Base-by-base conservation (phyloP, 192 early-diverging fungal species). In the Dispira simplex region DNA sequence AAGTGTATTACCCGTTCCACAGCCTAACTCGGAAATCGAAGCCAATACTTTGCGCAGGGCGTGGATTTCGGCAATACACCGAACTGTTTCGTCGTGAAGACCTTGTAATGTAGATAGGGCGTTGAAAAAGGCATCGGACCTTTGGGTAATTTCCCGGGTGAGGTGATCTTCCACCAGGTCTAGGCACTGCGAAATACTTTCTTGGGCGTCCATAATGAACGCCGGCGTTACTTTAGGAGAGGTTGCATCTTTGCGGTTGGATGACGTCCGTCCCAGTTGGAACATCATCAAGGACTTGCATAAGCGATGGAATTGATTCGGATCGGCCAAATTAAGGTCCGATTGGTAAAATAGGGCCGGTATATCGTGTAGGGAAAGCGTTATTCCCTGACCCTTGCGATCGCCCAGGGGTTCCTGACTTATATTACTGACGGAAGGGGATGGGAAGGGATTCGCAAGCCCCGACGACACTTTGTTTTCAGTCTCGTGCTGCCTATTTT, bases 111-210 rank as follows among this genome's bases (percentile, higher is more conserved):
- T 97, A 9, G 87, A 85, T 11, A 99, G 74, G 0, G 97, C 95
- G 32, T 88, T 85, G 70, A 99, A 99, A 67, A 99, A 99, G 0
- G 95, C 93, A 11, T 86, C 82, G n/a, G 92, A 94, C 25, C 95
- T 75, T 23, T 84, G 81, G 43, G 92, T 92, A 47, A 99, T 99
- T 69, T 99, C 97, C 51, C 85, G 86, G 21, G 94, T 85, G 27
- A 99, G 71, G 64, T 98, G 93, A 2, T 90, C 85, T 68, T 99
- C 95, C 3, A 98, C 90, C 0, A 87, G 88, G 68, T 99, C 97
- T 64, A 93, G 76, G 65, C 93, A 92, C 62, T 86, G 81, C 0
- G 91, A 88, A 39, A 99, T 76, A 27, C 90, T 87, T 46, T 96
- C 91, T 75, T 98, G 94, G 54, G 58, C 18, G 18, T 27, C 13